Evolutionary conservation across 2,329 filamentous ascomycete species (phyloP).

Genomic region (Podosphaera aphanis): DNA sequence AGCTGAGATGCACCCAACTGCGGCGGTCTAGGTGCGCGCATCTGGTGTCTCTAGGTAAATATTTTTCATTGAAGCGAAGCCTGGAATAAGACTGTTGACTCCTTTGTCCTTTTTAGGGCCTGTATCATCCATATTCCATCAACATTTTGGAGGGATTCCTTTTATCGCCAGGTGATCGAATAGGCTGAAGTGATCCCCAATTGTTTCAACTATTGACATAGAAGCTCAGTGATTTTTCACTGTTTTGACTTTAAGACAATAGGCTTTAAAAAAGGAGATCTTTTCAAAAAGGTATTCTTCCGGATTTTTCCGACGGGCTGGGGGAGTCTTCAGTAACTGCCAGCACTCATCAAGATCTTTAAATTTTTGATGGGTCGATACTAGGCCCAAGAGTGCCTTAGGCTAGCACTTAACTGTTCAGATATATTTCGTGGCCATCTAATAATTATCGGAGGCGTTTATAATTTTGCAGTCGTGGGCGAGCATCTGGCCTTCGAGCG

Average conservation of each 20-base stretch:
- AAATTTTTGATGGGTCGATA: not conserved
- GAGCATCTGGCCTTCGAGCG: no score
- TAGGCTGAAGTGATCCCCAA: no score
- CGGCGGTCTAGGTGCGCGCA: not conserved
- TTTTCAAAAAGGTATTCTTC: not conserved
- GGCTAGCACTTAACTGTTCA: not conserved
- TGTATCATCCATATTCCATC: not conserved
- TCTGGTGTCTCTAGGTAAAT: not conserved
- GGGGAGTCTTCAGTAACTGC: not conserved
- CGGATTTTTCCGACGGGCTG: conserved; percentile 1
- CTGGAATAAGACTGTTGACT: not conserved
- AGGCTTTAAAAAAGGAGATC: not conserved
- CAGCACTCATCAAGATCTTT: not conserved
- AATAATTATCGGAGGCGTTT: no score
- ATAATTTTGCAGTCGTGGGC: no score
- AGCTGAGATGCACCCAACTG: not conserved
- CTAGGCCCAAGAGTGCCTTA: not conserved
- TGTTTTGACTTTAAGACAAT: not conserved
- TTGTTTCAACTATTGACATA: not conserved
- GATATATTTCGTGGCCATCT: no score
- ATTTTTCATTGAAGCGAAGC: not conserved
- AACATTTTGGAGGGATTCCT: not conserved
- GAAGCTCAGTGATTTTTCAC: not conserved
- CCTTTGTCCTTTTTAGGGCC: not conserved
- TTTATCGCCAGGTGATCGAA: no score